Conservation (phyloP, 2,329 filamentous ascomycete species). For the Nectriaceae sp. region DNA sequence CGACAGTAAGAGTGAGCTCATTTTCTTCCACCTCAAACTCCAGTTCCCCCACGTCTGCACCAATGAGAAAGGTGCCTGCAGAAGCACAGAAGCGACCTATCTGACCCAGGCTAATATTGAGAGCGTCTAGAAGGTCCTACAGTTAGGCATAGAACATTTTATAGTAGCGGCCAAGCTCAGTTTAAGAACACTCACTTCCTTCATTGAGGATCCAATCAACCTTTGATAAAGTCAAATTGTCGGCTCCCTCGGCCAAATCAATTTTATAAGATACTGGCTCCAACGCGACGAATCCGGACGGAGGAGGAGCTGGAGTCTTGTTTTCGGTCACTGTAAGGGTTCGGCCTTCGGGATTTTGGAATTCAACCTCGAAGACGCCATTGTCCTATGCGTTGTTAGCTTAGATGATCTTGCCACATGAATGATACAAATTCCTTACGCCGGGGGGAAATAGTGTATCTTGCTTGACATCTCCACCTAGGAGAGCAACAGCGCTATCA, state of each 20-base stretch:
- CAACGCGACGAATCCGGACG: too few species aligned
- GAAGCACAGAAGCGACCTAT: slow-evolving; percentile 38
- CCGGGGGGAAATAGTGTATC: slow-evolving; percentile 36
- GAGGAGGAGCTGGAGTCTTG: too few species aligned
- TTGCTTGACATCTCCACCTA: slow-evolving; percentile 36
- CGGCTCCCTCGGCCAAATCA: too few species aligned
- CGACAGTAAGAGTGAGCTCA: slow-evolving; percentile 35
- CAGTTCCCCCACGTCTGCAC: too few species aligned
- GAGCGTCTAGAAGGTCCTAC: slow-evolving; percentile 28
- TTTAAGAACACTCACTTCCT: too few species aligned
- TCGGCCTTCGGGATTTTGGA: too few species aligned
- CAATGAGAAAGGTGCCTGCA: slow-evolving; percentile 38
- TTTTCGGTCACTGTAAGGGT: too few species aligned
- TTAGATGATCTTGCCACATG: too few species aligned
- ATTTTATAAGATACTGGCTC: too few species aligned
- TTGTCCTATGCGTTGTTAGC: slow-evolving; percentile 21
- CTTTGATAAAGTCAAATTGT: too few species aligned
- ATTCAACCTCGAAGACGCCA: slow-evolving; percentile 42
- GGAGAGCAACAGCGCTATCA: slow-evolving; percentile 28
- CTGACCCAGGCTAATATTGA: slow-evolving; percentile 38
- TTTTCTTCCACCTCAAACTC: slow-evolving; percentile 46
- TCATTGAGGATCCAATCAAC: too few species aligned
- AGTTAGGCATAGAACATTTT: slow-evolving; percentile 38
- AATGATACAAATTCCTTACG: slow-evolving; percentile 33
- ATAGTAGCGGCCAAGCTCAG: too few species aligned